phyloP scores from a whole-genome alignment of 2,329 filamentous ascomycete species.

The Penicillium sp. region DNA sequence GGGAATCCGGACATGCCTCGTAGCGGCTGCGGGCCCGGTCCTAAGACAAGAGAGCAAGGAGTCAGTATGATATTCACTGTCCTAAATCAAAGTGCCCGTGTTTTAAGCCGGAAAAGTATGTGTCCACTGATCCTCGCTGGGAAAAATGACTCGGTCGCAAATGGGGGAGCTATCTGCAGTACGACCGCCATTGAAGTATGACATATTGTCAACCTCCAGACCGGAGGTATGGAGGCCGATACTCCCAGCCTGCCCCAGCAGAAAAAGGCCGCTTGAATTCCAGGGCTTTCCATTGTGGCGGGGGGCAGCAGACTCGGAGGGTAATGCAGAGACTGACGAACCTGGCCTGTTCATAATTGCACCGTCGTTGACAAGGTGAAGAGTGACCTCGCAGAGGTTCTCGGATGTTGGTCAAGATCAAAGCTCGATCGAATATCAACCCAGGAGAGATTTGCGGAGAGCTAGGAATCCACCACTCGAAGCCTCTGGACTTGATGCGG shows the following conservation, averaged over 20 bases:
- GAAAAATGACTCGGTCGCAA: conserved; percentile 26
- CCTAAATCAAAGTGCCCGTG: conserved; percentile 12
- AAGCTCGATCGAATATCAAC: conserved; percentile 9
- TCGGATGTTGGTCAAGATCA: conserved; percentile 14
- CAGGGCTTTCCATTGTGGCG: not conserved
- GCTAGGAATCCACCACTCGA: conserved; percentile 21
- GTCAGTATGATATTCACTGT: conserved; percentile 21
- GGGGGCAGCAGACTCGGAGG: conserved; percentile 10
- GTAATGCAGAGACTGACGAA: conserved; percentile 38
- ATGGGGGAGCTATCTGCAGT: conserved; percentile 16
- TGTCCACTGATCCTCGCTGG: conserved; percentile 11
- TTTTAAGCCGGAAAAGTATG: conserved; percentile 16
- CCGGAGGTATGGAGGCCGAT: not conserved
- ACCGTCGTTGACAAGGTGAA: conserved; percentile 1
- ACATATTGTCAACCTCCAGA: conserved; percentile 4
- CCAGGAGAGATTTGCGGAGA: conserved; percentile 15
- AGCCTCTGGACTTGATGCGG: conserved; percentile 24
- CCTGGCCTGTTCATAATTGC: conserved; percentile 51
- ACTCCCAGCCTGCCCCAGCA: conserved; percentile 7
- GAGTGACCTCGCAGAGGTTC: conserved; percentile 10
- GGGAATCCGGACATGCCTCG: conserved; percentile 56
- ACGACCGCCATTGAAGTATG: conserved; percentile 23
- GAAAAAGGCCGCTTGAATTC: conserved; percentile 4
- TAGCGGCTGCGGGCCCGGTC: conserved; percentile 51
- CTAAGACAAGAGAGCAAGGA: conserved; percentile 31